Base-by-base conservation (phyloP, 192 early-diverging fungal genomes). In the Backusella morwellensis region DNA sequence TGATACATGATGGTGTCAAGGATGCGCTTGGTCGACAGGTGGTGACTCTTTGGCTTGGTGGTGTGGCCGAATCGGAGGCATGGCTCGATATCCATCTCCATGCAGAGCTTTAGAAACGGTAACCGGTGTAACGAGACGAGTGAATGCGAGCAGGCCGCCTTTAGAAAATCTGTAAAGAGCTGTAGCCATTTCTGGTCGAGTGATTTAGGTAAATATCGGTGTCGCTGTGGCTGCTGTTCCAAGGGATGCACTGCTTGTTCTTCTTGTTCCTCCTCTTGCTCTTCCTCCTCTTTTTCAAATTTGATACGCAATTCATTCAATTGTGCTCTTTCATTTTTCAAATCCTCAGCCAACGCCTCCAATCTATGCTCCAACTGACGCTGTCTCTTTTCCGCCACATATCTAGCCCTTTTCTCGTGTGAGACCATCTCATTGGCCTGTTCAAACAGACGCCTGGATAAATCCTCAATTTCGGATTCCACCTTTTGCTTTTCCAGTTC, bases 371-470 rank as follows among this genome's bases (percentile, higher is more conserved):
- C 88, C 42, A 75, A 19, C 26, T 29, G 26, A 15, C 32, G n/a
- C 21, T 50, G 17, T 34, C 36, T 19, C 32, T 68, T 35, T 74
- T 78, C 69, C 72, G 87, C 50, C 83, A 80, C 38, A 84, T 80
- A 54, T 75, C 75, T 56, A 82, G 34, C 81, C 47, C 86, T 80
- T 17, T 90, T 91, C 76, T 96, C 95, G 6, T 83, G 80, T 1
- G 93, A 92, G 7, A 98, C 96, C 91, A 98, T 91, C 6, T 83
- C 88, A 72, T 99, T 97, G 4, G 97, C 97, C 78, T 97, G 93
- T 71, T 96, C 93, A 83, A 99, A 96, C 23, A 99, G 80, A 36
- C 89, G 87, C n/a, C 88, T 86, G 17, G 94, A 95, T 32, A 99
- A 85, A 52, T 98, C 96, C 77, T 98, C 97, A 9, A 99, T 85